Evolutionary conservation across 129 eudicot genomes (phyloP).

Genomic region (Logfia minima): DNA sequence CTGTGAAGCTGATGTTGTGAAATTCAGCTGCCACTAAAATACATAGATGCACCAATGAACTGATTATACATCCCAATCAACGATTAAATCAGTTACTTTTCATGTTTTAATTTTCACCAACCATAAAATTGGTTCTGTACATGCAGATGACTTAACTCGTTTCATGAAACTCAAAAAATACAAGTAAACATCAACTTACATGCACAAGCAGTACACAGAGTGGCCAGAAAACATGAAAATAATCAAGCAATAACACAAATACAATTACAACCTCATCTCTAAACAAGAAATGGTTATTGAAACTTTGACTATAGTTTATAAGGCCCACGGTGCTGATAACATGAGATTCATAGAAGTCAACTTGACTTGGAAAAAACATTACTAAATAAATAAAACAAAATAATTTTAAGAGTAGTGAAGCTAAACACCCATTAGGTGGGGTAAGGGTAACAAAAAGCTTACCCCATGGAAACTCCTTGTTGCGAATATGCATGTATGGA

Average conservation of each 20-base stretch:
- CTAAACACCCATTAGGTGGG: neutral
- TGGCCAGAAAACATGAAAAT: neutral
- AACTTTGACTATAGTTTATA: slow-evolving; percentile 3
- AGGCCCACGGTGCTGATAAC: slow-evolving; percentile 6
- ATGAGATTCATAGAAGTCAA: slow-evolving; percentile 7
- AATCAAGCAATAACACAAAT: neutral
- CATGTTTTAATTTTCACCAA: slow-evolving; percentile 17
- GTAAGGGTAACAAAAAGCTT: slow-evolving; percentile 22
- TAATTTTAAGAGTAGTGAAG: neutral
- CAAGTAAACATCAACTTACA: slow-evolving; percentile 1
- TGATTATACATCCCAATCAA: neutral
- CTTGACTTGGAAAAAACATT: neutral
- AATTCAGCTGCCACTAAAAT: neutral
- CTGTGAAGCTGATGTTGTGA: neutral
- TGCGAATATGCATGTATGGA: slow-evolving; percentile 83
- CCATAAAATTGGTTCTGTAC: neutral
- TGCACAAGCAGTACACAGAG: neutral
- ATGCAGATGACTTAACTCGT: neutral
- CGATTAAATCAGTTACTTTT: slow-evolving; percentile 2
- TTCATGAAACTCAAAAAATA: neutral
- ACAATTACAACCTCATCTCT: neutral
- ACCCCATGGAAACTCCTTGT: slow-evolving; percentile 99
- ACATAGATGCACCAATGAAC: neutral
- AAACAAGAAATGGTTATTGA: neutral
- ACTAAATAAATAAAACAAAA: neutral